A percentile compares a stretch with the other conserved stretches of the same genome.
Evolutionary conservation across 139 green algal species (phyloP).

Genomic region (Pleodorina starrii): DNA sequence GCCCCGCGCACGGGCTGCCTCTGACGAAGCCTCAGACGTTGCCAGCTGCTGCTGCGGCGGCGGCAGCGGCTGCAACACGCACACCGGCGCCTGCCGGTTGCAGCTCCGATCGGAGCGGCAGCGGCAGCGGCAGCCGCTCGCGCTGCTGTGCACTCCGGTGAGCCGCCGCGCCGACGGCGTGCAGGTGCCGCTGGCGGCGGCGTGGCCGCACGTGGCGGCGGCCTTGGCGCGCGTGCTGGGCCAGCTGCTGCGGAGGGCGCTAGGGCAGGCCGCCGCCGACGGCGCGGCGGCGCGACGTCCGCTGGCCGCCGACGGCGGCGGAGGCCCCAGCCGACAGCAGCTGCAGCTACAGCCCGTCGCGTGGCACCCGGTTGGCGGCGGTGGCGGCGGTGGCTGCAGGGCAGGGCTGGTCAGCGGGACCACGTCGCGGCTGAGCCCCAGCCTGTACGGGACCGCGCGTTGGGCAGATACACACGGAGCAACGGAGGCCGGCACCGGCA

Average conservation of each 20-base stretch:
- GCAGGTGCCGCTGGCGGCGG: conserved; percentile 59
- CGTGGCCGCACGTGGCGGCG: conserved; percentile 23
- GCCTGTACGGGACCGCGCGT: no score
- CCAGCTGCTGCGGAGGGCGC: background rate
- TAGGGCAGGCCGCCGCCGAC: background rate
- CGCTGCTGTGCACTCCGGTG: conserved; percentile 71
- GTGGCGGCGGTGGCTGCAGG: no score
- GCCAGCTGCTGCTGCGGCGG: no score
- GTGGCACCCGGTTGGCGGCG: no score
- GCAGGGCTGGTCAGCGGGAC: no score
- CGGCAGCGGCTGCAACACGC: background rate
- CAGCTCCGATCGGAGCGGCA: background rate
- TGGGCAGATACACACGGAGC: no score
- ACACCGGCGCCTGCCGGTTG: background rate
- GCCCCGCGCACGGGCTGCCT: no score
- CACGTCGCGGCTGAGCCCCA: no score
- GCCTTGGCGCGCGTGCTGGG: background rate
- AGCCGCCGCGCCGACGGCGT: conserved; percentile 48
- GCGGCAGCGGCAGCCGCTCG: conserved; percentile 40
- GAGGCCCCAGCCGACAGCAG: background rate
- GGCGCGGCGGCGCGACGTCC: background rate
- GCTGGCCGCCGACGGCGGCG: background rate
- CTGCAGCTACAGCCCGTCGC: conserved; percentile 37
- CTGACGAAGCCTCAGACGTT: no score
- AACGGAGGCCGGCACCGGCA: no score